Percentiles rank a stretch among this genome's conserved stretches.
Conservation (phyloP, 2,329 filamentous ascomycete species). For the Epichloe hybrida region DNA sequence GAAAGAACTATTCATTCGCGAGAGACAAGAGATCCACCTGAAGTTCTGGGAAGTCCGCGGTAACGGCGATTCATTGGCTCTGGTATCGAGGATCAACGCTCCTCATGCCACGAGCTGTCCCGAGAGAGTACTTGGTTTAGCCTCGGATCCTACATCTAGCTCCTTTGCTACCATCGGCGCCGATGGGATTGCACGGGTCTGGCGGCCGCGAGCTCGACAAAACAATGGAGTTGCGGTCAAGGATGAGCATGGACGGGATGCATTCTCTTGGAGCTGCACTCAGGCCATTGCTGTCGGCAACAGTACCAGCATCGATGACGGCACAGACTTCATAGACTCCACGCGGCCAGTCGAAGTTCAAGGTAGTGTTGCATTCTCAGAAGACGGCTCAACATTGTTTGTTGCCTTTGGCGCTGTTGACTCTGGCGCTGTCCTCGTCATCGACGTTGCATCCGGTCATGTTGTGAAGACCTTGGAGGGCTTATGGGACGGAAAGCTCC, state of each 20-base stretch:
- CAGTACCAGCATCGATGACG: conserved; percentile 28
- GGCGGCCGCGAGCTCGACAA: conserved; percentile 60
- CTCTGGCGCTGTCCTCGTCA: conserved; percentile 55
- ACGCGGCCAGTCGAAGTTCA: conserved; percentile 25
- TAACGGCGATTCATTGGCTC: conserved; percentile 47
- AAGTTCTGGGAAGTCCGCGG: conserved; percentile 76
- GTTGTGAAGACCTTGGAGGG: conserved; percentile 55
- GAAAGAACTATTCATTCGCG: conserved; percentile 32
- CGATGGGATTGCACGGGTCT: conserved; percentile 66
- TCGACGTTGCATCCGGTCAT: conserved; percentile 57
- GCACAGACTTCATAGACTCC: conserved; percentile 14
- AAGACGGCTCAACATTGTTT: conserved; percentile 71
- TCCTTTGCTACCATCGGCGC: conserved; percentile 78
- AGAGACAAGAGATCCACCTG: conserved; percentile 60
- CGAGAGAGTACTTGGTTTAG: conserved; percentile 56
- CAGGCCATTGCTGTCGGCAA: conserved; percentile 42
- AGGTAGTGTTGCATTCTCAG: conserved; percentile 63
- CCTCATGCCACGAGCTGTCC: conserved; percentile 53
- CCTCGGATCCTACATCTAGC: conserved; percentile 51
- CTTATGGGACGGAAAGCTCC: conserved; percentile 50
- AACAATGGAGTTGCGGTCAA: conserved; percentile 54
- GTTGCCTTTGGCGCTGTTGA: conserved; percentile 43
- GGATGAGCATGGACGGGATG: conserved; percentile 39
- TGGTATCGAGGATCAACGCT: conserved; percentile 71
- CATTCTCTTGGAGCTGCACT: conserved; percentile 64